These are phyloP conservation scores for Monosporascus ibericus DNA, from an alignment of 2,329 filamentous ascomycete species.

Conservation along the genomic window DNA sequence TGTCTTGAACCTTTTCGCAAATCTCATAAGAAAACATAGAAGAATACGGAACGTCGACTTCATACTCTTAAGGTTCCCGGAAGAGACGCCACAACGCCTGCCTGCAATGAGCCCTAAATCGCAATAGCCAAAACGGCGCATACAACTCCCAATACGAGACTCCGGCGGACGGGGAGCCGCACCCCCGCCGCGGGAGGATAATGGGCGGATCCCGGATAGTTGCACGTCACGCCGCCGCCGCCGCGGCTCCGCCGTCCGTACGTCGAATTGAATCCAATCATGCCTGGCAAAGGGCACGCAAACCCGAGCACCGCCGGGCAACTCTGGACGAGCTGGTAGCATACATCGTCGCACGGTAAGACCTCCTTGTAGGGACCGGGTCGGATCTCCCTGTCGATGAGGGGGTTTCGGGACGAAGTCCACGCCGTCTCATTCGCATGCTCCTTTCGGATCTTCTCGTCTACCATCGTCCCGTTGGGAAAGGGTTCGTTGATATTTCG, in stretches of 20 bases:
- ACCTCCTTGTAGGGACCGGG: slow-evolving; percentile 94
- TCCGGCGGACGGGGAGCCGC: slow-evolving; percentile 16
- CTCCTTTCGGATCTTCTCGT: slow-evolving; percentile 23
- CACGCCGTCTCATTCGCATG: slow-evolving; percentile 30
- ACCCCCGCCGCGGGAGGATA: slow-evolving; percentile 33
- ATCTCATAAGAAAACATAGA: too few relatives aligned
- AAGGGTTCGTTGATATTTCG: slow-evolving; percentile 70
- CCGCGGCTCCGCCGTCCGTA: slow-evolving; percentile 31
- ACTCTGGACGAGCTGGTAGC: slow-evolving; percentile 76
- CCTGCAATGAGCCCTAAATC: too few relatives aligned
- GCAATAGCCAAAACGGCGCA: slow-evolving; percentile 4
- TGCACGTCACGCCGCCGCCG: slow-evolving; percentile 40
- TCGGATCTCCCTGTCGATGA: slow-evolving; percentile 64
- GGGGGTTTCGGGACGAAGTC: slow-evolving; percentile 59
- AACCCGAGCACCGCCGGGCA: slow-evolving; percentile 77
- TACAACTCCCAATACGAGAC: slow-evolving; percentile 10
- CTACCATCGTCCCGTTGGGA: slow-evolving; percentile 58
- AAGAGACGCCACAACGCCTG: too few relatives aligned
- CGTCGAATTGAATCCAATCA: slow-evolving; percentile 37
- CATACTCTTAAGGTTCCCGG: too few relatives aligned
- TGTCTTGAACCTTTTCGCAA: too few relatives aligned
- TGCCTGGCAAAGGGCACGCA: slow-evolving; percentile 54
- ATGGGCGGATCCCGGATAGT: slow-evolving; percentile 55
- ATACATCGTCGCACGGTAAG: slow-evolving; percentile 80
- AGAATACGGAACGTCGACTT: too few relatives aligned